Evolutionary conservation across 2,329 filamentous ascomycete species (phyloP), one percentile per base, ranked within the genome.

Genomic region (Pochonia chlamydosporia): DNA sequence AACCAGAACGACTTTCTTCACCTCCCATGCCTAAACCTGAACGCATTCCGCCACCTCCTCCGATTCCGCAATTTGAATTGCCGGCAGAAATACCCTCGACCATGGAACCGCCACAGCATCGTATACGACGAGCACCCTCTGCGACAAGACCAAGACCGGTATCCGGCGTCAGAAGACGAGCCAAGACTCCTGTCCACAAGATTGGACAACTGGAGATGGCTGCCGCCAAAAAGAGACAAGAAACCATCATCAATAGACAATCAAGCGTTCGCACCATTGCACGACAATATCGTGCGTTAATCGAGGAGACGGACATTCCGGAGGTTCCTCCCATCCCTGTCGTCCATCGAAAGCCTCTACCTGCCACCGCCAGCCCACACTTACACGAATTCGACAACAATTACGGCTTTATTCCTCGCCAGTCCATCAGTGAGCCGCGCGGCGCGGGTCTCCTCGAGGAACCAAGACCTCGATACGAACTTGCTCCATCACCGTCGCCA

Each of bases 101-200:
- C 9, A 36, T 39, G 20, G 48, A 47, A n/a, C 44, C 44, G 4
- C 35, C 23, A 11, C 25, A 28, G 18, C 35, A 25, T 23, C 40
- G 44, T 6, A n/a, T 50, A 16, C 37, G 44, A 42, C 37, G 44
- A 21, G 48, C 26, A 5, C 44, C 44, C 6, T 46, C 49, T 26
- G 39, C 46, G 7, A 47, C 26, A 24, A 49, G 44, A 21, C 40
- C 49, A 35, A 16, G 44, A 13, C 36, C 36, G 3, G 39, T n/a
- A 5, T 30, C 46, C 21, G 37, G 14, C 10, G 10, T 35, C 20
- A 44, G 52, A 43, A 57, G 71, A 25, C 71, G 71, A 44, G 72
- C 74, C 33, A 79, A 78, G 58, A 78, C 74, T 2, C 75, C 75
- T 0, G 71, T 78, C 20, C 67, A 67, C 36, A 63, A 63, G 9